Evolutionary conservation across 1,139 yeast genomes (phyloP), one percentile per base, ranked within the genome.

Genomic region (Kodamaea alishanica): DNA sequence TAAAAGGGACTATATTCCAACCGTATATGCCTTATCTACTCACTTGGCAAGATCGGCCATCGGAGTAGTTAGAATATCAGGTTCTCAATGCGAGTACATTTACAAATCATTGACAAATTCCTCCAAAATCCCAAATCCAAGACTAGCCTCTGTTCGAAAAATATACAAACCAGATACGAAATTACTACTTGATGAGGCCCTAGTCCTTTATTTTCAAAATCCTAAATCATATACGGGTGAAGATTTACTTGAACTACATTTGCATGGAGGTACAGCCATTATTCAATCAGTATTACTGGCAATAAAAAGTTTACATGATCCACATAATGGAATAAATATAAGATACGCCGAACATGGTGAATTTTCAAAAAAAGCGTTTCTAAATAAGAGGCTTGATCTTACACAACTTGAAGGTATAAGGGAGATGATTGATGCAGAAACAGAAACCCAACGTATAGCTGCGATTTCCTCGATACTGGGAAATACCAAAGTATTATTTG

Each of bases 221-320:
- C 97, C 97, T 0, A 67, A 70, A n/a, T 83, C 96, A 0, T 94
- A 84, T 52, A 92, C 97, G 0, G 98, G 98, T 1, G 97, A 92
- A 60, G 97, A 92, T 51, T 52, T 84, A 26, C 64, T 90, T 9
- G 99, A 92, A 52, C 59, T 92, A 12, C 97, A 92, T 55, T 61
- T 87, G 2, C 99, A 92, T 59, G 99, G 99, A 3, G 97, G 98
- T 6, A 79, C 76, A 8, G 97, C 97, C 0, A 88, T 92, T 1
- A 76, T 87, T 1, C 70, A 73, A 38, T 74, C 89, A 0, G 85
- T 90, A 0, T 52, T 90, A 32, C 65, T 66, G 10, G 79, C 95
- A 0, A 80, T 92, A n/a, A 67, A 64, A 39, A 43, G 49, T 1
- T 52, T 81, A 8, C 85, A 82, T 50, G 51, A 58, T 31, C 75